Conservation (phyloP, 2,329 filamentous ascomycete species). For the Thermoascus crustaceus region DNA sequence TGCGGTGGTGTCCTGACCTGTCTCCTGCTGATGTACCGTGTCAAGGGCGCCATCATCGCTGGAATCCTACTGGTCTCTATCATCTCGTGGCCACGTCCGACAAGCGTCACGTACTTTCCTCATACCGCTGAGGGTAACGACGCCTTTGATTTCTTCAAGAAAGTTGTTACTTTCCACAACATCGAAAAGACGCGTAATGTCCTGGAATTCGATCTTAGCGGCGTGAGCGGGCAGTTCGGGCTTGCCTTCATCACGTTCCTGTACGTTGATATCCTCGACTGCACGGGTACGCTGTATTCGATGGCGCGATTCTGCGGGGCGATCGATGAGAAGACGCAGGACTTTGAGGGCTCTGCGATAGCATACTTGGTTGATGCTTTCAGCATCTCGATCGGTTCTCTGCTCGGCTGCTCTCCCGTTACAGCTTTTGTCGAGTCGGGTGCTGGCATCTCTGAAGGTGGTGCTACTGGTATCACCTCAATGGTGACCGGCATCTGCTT, state of each 20-base stretch:
- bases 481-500: conserved; percentile 74
- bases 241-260: conserved; percentile 81
- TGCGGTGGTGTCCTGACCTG: conserved; percentile 73
- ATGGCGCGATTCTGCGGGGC: conserved; percentile 79
- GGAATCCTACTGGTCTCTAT: conserved; percentile 78
- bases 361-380: conserved; percentile 81
- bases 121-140: conserved; percentile 60
- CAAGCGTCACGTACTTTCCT: conserved; percentile 73
- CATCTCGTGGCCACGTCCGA: conserved; percentile 77
- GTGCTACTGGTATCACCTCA: conserved; percentile 74
- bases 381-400: conserved; percentile 67
- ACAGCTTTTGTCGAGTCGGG: conserved; percentile 86
- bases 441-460: conserved; percentile 81
- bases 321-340: conserved; percentile 72
- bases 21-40: conserved; percentile 72
- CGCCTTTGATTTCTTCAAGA: conserved; percentile 77
- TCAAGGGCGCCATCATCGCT: conserved; percentile 78
- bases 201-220: conserved; percentile 63
- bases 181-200: conserved; percentile 62
- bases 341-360: conserved; percentile 77
- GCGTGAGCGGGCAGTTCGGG: conserved; percentile 67
- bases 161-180: conserved; percentile 75
- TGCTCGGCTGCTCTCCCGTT: conserved; percentile 71
- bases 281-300: conserved; percentile 77
- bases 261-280: conserved; percentile 84